Conservation (phyloP, 2,329 filamentous ascomycete species). For the Venturia asperata region DNA sequence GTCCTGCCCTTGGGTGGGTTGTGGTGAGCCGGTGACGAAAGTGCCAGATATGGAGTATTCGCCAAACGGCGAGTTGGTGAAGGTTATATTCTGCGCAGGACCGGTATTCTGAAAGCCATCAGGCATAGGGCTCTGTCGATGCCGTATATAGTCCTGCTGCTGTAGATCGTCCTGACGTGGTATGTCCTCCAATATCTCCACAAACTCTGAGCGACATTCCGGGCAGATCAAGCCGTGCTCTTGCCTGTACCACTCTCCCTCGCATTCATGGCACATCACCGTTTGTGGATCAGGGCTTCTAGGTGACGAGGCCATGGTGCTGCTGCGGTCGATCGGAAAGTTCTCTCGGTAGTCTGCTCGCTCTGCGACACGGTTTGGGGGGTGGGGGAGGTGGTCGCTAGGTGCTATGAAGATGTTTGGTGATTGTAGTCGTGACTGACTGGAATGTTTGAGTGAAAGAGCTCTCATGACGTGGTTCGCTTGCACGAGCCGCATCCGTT, state of each 20-base stretch:
- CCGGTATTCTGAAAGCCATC: constrained; percentile 20
- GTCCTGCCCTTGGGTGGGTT: constrained; percentile 8
- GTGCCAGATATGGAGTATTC: constrained; percentile 1
- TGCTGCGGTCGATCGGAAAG: not conserved
- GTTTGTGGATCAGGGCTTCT: constrained; percentile 42
- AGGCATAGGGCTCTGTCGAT: not conserved
- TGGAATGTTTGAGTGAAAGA: not conserved
- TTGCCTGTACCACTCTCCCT: constrained; percentile 71
- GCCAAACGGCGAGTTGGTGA: not conserved
- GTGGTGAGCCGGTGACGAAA: not conserved
- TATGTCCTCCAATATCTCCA: constrained; percentile 66
- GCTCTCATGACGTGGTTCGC: not conserved
- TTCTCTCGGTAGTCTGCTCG: not conserved
- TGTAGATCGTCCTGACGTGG: not conserved
- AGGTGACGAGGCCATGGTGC: not conserved
- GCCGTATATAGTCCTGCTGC: constrained; percentile 1
- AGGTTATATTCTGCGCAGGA: constrained; percentile 21
- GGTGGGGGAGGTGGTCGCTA: not conserved
- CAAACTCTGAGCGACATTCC: constrained; percentile 68
- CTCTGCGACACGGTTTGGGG: not conserved
- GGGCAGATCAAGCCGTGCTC: constrained; percentile 66
- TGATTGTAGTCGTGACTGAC: constrained; percentile 2
- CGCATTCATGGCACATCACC: constrained; percentile 79
- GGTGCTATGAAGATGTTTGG: not conserved
- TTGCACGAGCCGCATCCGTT: not conserved